Evolutionary conservation across 306 rosid species (phyloP).

Genomic region (Delonix regia): DNA sequence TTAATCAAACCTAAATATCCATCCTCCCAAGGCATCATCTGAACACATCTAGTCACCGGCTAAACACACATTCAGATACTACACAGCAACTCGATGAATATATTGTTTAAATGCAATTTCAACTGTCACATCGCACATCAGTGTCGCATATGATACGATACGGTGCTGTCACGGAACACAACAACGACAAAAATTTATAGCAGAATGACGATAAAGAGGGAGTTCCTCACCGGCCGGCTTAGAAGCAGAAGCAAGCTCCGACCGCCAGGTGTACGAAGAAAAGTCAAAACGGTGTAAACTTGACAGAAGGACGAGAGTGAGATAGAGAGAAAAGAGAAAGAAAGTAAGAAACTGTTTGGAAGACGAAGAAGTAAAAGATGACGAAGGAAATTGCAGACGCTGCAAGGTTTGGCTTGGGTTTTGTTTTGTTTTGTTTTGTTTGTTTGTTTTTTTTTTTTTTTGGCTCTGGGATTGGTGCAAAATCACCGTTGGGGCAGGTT

Average conservation of each 20-base stretch:
- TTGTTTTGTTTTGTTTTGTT: background rate
- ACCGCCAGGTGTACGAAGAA: background rate
- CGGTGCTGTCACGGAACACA: background rate
- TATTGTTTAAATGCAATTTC: background rate
- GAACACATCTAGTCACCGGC: background rate
- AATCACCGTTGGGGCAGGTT: conserved; percentile 35
- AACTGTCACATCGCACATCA: background rate
- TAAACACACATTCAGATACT: background rate
- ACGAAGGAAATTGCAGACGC: conserved; percentile 18
- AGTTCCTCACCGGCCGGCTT: background rate
- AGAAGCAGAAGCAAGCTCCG: conserved; percentile 4
- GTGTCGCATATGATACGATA: background rate
- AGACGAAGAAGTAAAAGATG: background rate
- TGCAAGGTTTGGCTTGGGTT: conserved; percentile 3
- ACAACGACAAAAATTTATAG: background rate
- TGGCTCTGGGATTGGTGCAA: conserved; percentile 39
- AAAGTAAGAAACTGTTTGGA: background rate
- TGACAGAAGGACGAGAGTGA: background rate
- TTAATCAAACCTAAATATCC: background rate
- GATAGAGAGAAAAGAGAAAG: too few relatives aligned
- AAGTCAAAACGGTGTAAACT: background rate
- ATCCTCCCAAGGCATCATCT: background rate
- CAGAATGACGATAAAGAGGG: background rate
- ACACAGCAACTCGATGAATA: background rate
- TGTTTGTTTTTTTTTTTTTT: background rate